phyloP scores from a whole-genome alignment of 2,329 filamentous ascomycete species.

The Hypoxylon sp. region DNA sequence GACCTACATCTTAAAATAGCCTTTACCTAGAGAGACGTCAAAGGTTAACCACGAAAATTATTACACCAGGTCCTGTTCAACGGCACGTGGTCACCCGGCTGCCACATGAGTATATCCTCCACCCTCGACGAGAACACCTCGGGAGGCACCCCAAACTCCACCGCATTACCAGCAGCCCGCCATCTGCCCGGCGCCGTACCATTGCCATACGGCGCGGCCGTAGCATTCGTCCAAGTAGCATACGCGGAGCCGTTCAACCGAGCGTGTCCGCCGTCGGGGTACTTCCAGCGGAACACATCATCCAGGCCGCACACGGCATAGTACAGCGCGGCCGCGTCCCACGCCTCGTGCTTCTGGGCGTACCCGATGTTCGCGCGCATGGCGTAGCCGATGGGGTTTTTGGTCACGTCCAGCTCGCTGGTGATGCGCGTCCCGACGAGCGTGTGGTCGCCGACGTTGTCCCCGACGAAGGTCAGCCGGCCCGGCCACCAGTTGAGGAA shows the following conservation, averaged over 20 bases:
- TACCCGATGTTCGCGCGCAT: conserved; percentile 28
- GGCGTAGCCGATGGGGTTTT: conserved; percentile 27
- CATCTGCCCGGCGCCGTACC: conserved; percentile 6
- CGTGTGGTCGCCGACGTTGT: conserved; percentile 26
- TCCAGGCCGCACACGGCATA: conserved; percentile 32
- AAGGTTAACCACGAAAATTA: too few species aligned
- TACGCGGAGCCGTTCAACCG: conserved; percentile 19
- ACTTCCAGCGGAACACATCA: conserved; percentile 28
- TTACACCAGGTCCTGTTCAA: conserved; percentile 22
- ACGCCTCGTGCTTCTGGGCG: conserved; percentile 12
- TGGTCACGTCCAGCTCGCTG: conserved; percentile 17
- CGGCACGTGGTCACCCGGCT: conserved; percentile 21
- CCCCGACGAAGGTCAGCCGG: conserved; percentile 21
- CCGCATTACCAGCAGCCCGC: too few species aligned
- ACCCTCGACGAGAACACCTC: conserved; percentile 19
- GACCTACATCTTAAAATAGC: too few species aligned
- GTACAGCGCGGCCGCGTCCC: conserved; percentile 28
- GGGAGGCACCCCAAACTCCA: conserved; percentile 22
- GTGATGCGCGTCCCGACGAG: conserved; percentile 26
- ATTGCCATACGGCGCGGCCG: too few species aligned
- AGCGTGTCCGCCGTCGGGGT: conserved; percentile 18
- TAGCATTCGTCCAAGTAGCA: conserved; percentile 24
- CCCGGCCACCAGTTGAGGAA: conserved; percentile 34
- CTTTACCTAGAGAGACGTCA: too few species aligned
- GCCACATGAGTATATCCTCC: conserved; percentile 26